Base-by-base conservation (phyloP, 78 protist genomes). In the Dictyostelium firmibasis region DNA sequence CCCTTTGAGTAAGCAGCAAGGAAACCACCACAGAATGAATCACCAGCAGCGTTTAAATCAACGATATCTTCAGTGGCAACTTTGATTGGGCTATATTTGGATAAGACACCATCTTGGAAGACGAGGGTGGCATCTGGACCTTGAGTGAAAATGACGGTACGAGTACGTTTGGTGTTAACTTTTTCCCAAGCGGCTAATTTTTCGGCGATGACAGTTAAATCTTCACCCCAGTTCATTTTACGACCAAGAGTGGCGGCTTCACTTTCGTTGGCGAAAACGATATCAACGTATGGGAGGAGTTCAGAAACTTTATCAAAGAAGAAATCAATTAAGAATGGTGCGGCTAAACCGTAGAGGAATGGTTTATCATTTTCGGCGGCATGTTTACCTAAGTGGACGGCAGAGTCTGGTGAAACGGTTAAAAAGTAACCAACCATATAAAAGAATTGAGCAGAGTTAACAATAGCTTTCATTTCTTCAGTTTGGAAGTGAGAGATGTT, bases 41-140 rank as follows among this genome's bases (percentile, higher is more conserved):
- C 99, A 31, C 99, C 99, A 5, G 99, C 99, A 7, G 99, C 99
- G 96, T 99, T 98, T 84, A 99, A 95, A 97, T 99, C 99, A 64
- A 98, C 97, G 35, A 99, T 96, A 23, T 95, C 50, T 57, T 96
- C 99, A 8, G 5, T 10, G 25, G 44, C 85, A 43, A 97, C 57
- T 35, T 7, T 10, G 67, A 83, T 3, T 43, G 81, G 97, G 97
- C 33, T 84, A 97, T 79, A 95, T 83, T 41, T 50, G 1, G 81
- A 43, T 27, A 89, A n/a, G 23, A 69, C 84, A 20, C 97, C 99
- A 38, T 93, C n/a, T 23, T 8, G 14, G 75, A 47, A 94, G 36
- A 98, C 98, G 8, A 98, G 16, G 77, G 99, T 96, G 16, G 88
- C 27, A 33, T 96, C 36, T n/a, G 97, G 36, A 33, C 99, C 99